Conservation (phyloP, 257 asterid species). For the Solanum clarkiae region DNA sequence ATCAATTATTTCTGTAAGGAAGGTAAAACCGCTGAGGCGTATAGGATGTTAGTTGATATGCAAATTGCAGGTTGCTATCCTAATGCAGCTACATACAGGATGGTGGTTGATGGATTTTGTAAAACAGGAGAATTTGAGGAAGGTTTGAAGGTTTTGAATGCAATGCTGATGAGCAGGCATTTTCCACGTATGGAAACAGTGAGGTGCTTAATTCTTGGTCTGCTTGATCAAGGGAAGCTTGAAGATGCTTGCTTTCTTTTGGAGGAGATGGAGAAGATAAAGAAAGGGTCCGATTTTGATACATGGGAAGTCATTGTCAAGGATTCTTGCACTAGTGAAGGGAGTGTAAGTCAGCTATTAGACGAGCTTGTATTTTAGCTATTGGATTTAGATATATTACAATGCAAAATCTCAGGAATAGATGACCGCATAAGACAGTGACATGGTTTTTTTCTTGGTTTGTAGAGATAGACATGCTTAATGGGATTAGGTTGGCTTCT, state of each 20-base stretch:
- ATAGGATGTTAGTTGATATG: constrained; percentile 63
- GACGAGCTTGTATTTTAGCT: constrained; percentile 14
- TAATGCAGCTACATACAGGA: constrained; percentile 69
- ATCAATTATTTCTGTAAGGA: constrained; percentile 36
- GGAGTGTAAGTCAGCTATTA: constrained; percentile 9
- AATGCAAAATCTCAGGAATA: neutral
- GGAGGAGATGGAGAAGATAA: constrained; percentile 66
- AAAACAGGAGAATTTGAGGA: constrained; percentile 36
- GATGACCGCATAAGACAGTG: neutral
- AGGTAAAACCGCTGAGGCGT: constrained; percentile 47
- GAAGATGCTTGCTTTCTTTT: constrained; percentile 51
- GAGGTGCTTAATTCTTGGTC: constrained; percentile 30
- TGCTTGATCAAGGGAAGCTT: constrained; percentile 32
- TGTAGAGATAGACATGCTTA: neutral
- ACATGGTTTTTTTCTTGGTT: neutral
- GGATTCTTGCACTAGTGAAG: constrained; percentile 23
- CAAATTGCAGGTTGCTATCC: constrained; percentile 57
- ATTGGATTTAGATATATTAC: neutral
- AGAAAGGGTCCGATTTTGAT: constrained; percentile 23
- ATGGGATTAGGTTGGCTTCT: neutral
- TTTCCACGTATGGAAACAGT: constrained; percentile 45
- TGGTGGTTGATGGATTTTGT: constrained; percentile 71
- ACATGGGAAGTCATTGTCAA: constrained; percentile 53
- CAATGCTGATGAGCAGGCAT: constrained; percentile 52
- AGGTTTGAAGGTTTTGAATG: constrained; percentile 56